Evolutionary conservation across 208 protist genomes (phyloP), one percentile per base, ranked within the genome.

Genomic region (Lotmaria passim): DNA sequence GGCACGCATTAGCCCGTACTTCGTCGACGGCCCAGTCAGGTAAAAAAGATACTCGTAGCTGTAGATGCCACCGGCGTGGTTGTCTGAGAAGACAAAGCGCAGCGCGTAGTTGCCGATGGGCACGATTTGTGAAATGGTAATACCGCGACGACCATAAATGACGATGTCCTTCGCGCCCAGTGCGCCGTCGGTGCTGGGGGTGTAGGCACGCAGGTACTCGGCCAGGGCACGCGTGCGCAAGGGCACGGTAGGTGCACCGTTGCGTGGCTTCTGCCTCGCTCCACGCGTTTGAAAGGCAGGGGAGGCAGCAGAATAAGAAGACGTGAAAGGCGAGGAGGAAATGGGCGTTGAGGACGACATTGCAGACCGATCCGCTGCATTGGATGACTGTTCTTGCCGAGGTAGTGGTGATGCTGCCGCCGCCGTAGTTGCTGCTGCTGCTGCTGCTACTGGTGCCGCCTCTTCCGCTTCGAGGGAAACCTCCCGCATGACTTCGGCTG

Each of bases 81-180:
- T 82, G 69, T 97, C 93, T 0, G 86, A 93, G 66, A 96, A 97
- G 50, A 85, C 73, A 48, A 97, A 86, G 47, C 88, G 88, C 48
- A 97, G 61, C 0, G 89, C 93, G 73, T 97, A 97, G 71, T 83
- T 91, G 14, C 93, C 93, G 36, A 96, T 77, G 7, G 87, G 90
- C 33, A 85, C 68, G 21, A 96, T 73, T 31, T 94, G 78, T 0
- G 48, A 77, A 30, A 97, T 90, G n/a, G 83, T 86, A 33, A 97
- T 60, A 28, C 89, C 90, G 21, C 87, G 85, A 6, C 89, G 80
- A 17, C 93, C 93, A 64, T 94, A 97, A 48, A 94, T 82, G 46
- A 94, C 58, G 15, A 78, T 75, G 46, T 85, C 74, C 11, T 58
- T 33, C 1, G 72, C 46, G 36, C 78, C 66, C 23, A 80, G 76